Percentiles rank a stretch among this genome's conserved stretches.
phyloP scores from a whole-genome alignment of 2,329 filamentous ascomycete genomes.

The Periglandula ipomoeae region DNA sequence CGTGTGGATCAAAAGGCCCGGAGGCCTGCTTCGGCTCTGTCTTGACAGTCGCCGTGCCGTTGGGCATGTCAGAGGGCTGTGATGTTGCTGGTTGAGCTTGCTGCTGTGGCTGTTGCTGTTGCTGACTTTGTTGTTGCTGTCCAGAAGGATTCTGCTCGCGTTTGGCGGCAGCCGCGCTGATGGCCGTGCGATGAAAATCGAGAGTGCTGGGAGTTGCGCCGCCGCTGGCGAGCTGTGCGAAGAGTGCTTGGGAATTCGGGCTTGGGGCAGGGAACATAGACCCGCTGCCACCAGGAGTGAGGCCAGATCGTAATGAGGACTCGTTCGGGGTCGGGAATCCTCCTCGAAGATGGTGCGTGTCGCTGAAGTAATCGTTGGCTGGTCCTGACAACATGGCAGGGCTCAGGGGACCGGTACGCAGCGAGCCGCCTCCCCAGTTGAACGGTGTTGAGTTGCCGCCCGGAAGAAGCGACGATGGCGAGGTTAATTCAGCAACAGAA shows the following conservation, averaged over 20 bases:
- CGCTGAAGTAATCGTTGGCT: constrained; percentile 76
- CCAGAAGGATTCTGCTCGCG: constrained; percentile 31
- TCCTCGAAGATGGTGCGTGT: constrained; percentile 67
- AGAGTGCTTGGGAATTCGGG: constrained; percentile 75
- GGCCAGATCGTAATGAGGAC: constrained; percentile 79
- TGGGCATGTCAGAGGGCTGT: constrained; percentile 44
- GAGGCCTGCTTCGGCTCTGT: constrained; percentile 40
- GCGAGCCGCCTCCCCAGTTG: constrained; percentile 73
- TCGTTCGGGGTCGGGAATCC: constrained; percentile 95
- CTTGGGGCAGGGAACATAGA: constrained; percentile 95
- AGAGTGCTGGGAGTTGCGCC: constrained; percentile 82
- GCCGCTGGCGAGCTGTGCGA: constrained; percentile 68
- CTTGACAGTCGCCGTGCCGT: constrained; percentile 32
- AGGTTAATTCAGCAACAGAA: constrained; percentile 82
- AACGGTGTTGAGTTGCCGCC: constrained; percentile 65
- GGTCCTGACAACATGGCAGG: constrained; percentile 95
- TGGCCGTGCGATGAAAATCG: constrained; percentile 89
- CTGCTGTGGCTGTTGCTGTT: constrained; percentile 14
- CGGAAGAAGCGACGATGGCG: constrained; percentile 71
- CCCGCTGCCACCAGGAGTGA: constrained; percentile 89
- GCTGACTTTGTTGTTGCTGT: constrained; percentile 17
- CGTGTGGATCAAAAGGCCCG: constrained; percentile 76
- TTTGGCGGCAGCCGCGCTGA: constrained; percentile 66
- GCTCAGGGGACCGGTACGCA: constrained; percentile 87
- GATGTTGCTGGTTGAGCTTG: constrained; percentile 30